Base-by-base conservation (phyloP, 805 yeast species). In the Ogataea neopini region DNA sequence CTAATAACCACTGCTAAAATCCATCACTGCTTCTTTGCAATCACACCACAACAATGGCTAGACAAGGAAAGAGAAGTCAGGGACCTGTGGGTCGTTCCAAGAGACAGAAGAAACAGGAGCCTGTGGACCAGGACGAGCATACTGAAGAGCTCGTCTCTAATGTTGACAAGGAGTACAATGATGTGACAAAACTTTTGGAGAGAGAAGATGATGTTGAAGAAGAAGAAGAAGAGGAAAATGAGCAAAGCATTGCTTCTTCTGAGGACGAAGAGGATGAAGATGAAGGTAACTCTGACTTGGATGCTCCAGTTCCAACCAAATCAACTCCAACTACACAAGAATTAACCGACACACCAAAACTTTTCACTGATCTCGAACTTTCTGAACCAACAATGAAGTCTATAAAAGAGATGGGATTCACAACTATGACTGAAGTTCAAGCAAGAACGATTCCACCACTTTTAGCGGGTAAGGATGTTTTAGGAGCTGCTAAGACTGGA, bases 401-500 rank as follows among this genome's bases (percentile, higher is more conserved):
- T 18, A 83, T 94, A 55, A 74, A 75, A 33, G 84, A 82, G 28
- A 88, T 94, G 97, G 97, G 97, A 1, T 94, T 94, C 71, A 75
- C 80, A 11, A 84, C 73, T 44, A 88, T 94, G 97, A 95, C 99
- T 1, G 81, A 84, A 53, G 98, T 94, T 8, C 99, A 94, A 70
- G 85, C 96, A 22, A 83, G 92, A 70, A 90, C 99, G 10, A 94
- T 94, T 47, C 98, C 99, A 6, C 98, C 99, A 9, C 75, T 94
- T 52, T 71, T 95, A 53, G 97, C 98, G 1, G 99, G 99, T 37
- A 81, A 92, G 59, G 99, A 94, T 70, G 98, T 95, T 17, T 76
- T 94, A 45, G 99, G 99, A 57, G 99, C 99, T n/a, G 99, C 99
- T 48, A 92, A 91, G 72, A 94, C 99, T 2, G 99, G 99, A 45